These are phyloP conservation scores for Cordia subcordata DNA, from an alignment of 257 asterid species.

Conservation along the genomic window DNA sequence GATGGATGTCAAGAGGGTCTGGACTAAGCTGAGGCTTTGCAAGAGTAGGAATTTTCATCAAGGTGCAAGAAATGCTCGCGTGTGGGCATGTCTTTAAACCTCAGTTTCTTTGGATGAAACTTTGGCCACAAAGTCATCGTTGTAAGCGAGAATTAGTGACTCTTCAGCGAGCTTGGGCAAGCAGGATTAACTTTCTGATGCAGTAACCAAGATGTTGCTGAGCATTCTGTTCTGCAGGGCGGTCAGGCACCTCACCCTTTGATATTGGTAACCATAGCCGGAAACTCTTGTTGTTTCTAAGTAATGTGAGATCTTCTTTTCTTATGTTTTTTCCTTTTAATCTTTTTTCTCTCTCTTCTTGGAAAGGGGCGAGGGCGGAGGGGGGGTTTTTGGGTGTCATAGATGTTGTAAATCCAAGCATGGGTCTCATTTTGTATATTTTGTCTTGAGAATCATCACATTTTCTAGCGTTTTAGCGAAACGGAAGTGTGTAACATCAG, in stretches of 20 bases:
- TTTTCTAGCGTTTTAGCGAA: too few relatives aligned
- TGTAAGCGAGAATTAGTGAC: not conserved
- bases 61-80: constrained; percentile 55
- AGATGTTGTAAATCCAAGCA: too few relatives aligned
- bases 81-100: constrained; percentile 61
- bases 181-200: too few relatives aligned
- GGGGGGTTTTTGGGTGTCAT: too few relatives aligned
- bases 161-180: not conserved
- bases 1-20: constrained; percentile 44
- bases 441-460: too few relatives aligned
- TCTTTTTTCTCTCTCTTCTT: too few relatives aligned
- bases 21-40: constrained; percentile 43
- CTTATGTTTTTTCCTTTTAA: not conserved
- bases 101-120: constrained; percentile 48
- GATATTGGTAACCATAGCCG: too few relatives aligned
- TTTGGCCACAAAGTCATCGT: constrained; percentile 22
- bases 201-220: not conserved
- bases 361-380: not conserved
- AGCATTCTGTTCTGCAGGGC: not conserved
- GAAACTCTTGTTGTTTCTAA: constrained; percentile 4
- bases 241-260: too few relatives aligned
- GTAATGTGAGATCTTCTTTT: too few relatives aligned
- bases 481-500: too few relatives aligned
- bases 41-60: constrained; percentile 48
- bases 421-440: too few relatives aligned